Conservation (phyloP, 2,329 filamentous ascomycete genomes). For the Colletotrichum caudatum region DNA sequence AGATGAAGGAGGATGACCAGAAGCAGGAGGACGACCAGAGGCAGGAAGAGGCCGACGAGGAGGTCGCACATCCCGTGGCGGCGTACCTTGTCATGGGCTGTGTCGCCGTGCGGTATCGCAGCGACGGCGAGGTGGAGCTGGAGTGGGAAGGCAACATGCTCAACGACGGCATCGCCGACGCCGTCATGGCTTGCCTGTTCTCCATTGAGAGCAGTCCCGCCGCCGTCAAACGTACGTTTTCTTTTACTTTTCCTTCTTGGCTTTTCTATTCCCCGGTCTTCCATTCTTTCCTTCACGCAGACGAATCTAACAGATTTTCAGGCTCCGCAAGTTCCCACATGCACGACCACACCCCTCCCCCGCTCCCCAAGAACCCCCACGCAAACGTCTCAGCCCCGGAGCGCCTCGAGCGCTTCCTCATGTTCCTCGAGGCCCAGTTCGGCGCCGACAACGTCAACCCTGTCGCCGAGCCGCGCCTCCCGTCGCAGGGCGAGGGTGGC, state of each 20-base stretch:
- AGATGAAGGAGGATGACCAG: slow-evolving; percentile 44
- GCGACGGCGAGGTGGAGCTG: slow-evolving; percentile 84
- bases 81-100: slow-evolving; percentile 88
- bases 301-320: slow-evolving; percentile 53
- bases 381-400: slow-evolving; percentile 78
- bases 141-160: slow-evolving; percentile 99
- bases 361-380: slow-evolving; percentile 75
- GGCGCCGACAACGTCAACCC: slow-evolving; percentile 84
- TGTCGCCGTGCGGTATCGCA: slow-evolving; percentile 82
- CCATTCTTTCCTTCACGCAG: slow-evolving; percentile 15
- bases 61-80: slow-evolving; percentile 66
- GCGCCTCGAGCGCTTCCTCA: slow-evolving; percentile 85
- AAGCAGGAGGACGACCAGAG: slow-evolving; percentile 47
- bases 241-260: slow-evolving; percentile 35
- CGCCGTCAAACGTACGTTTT: slow-evolving; percentile 88
- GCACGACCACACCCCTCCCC: slow-evolving; percentile 45
- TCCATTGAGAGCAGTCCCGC: slow-evolving; percentile 94
- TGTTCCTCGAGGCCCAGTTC: slow-evolving; percentile 98
- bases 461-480: slow-evolving; percentile 74
- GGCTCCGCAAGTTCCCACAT: slow-evolving; percentile 70
- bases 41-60: slow-evolving; percentile 73
- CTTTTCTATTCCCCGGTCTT: slow-evolving; percentile 9
- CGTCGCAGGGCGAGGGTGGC: slow-evolving; percentile 47
- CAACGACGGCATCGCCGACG: slow-evolving; percentile 98
- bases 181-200: slow-evolving; percentile 91